Base-by-base conservation (phyloP, 1,284 basidiomycete genomes). In the Cryptococcus jaspeensis region DNA sequence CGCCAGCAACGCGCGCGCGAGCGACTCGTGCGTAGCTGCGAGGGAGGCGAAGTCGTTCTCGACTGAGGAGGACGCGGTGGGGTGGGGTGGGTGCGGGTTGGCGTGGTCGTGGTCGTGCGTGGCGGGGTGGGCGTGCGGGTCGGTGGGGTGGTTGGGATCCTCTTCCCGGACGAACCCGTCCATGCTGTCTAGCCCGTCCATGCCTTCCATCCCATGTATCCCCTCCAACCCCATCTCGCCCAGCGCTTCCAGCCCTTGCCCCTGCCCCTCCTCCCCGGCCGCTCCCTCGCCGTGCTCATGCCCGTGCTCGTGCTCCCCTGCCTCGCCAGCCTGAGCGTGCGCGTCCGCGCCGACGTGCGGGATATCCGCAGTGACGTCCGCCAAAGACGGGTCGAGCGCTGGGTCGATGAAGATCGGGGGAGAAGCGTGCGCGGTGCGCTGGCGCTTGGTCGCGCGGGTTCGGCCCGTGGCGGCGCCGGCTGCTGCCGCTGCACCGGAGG, bases 1-100 rank as follows among this genome's bases (percentile, higher is more conserved):
- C 5, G 55, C 40, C 37, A 61, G 41, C 46, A 61, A 52, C 11
- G 60, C 62, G 28, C 61, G 20, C 2, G 61, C 61, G 22, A 63
- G 35, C 15, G 53, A 56, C 52, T 60, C 61, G 46, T 63, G 59
- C 11, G 56, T 36, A 8, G 48, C 52, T 16, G 45, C 36, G 9
- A 48, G 40, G n/a, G 39, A 39, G 32, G 47, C 48, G 16, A 38
- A 41, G n/a, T 46, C 55, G 25, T 50, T 48, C 8, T 37, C 28
- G 18, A 18, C 42, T 52, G 22, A 6, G 37, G 12, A 22, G 16
- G 22, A 37, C 15, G 38, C 18, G 18, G 28, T 39, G 36, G 32
- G 22, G 25, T 48, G 13, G 18, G 22, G 28, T 9, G 28, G 28
- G 28, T 32, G 28, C 5, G 28, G 5, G 9, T 32, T 32, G 9